Evolutionary conservation across 1,139 yeast genomes (phyloP), one percentile per base, ranked within the genome.

Genomic region (Saccharomyces hybrid): DNA sequence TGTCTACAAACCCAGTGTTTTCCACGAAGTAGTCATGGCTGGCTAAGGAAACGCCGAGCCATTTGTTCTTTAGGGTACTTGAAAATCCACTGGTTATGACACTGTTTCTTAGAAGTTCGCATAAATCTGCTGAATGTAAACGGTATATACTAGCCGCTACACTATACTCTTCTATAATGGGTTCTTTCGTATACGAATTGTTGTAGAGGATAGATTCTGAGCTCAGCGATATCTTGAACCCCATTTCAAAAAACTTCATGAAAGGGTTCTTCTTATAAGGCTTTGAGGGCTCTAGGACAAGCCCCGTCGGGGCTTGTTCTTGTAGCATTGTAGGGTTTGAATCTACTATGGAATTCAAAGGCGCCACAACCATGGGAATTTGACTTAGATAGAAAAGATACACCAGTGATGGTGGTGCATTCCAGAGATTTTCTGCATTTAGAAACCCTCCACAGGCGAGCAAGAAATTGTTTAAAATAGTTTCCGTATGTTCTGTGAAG

Each of bases 61-160:
- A 56, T 28, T 56, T 54, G 27, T 28, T 48, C 25, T 56, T 56
- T 28, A 46, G 48, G 47, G 51, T 50, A 4, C 53, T 52, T 48
- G 53, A 56, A 55, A 54, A 56, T 26, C 58, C 58, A 55, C 58
- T 51, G 14, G 51, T 52, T 23, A 55, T 25, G 5, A 56, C 58
- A 14, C 57, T 54, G 28, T 71, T 72, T 50, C 65, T 67, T 0
- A 75, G 74, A 53, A 72, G 58, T 63, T 82, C 86, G 62, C 85
- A 81, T 83, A 82, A 79, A 65, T 82, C 86, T 27, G 81, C 86
- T 49, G 80, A 75, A 1, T 83, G 79, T 38, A 82, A 70, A 61
- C 81, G 81, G 70, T 82, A 82, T 60, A 82, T 82, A 63, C 81
- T 86, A 0, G 85, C 85, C 5, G 86, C 86, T 34, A 82, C 86